Base-by-base conservation (phyloP, 2,329 filamentous ascomycete species). In the Sphaerulina populicola region DNA sequence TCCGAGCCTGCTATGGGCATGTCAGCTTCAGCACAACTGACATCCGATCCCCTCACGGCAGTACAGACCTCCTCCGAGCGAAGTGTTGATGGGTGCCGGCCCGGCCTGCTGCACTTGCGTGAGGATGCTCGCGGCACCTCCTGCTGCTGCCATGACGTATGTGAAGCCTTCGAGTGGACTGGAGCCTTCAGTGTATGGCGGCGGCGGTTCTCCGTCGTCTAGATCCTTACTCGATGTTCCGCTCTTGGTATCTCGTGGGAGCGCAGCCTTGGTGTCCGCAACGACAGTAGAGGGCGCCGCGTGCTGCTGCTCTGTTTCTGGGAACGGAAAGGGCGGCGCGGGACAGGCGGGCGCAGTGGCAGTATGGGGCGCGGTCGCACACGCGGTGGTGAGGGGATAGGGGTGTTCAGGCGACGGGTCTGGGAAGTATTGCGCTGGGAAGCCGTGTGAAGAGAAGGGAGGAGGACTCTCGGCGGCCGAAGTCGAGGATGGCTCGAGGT, bases 101-200 rank as follows among this genome's bases (percentile, higher is more conserved):
- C 86, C 90, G 60, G 86, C 86, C 72, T 98, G 93, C 69, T 94
- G 90, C 63, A 98, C 93, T 75, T 98, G 93, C 72, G 93, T 98
- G 74, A 98, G 94, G 68, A 98, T 95, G 80, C 93, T 97, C 75
- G 90, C 85, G 63, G 90, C 87, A 74, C 90, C 91, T 77, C 91
- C 91, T 73, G 91, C 90, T 69, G 89, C 87, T 73, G 93, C 90
- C 93, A 98, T 98, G 69, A 95, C 81, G 80, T 94, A 98, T 63
- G 86, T 84, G 67, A 98, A 98, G 52, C 88, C 88, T 55, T 86
- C 80, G 69, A 98, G 82, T 57, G 93, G 93, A 74, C 88, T 96
- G 55, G 83, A 85, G 64, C 91, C 90, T 80, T 97, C 91, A 61
- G 87, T 89, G 71, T 98, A 98, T 51, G 93, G 91, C 52, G 93